Percentiles rank a stretch among this genome's conserved stretches.
phyloP scores from a whole-genome alignment of 2,329 filamentous ascomycete species.

The Fusarium continuum region DNA sequence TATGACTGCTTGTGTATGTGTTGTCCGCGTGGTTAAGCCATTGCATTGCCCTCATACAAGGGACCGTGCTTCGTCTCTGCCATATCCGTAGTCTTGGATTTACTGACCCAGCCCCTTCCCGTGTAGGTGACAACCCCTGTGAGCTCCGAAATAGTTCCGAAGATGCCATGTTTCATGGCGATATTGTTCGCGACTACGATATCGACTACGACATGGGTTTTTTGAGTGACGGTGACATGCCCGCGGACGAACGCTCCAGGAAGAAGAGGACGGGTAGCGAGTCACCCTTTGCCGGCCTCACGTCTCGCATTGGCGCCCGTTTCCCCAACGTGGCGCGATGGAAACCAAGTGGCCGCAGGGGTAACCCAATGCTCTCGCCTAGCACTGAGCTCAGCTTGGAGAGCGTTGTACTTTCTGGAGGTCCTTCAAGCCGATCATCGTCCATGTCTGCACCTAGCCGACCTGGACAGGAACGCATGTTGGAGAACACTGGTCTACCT shows the following conservation, averaged over 20 bases:
- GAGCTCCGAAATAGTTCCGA: constrained; percentile 61
- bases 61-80: constrained; percentile 8
- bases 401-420: constrained; percentile 71
- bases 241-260: constrained; percentile 54
- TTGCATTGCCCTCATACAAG: not conserved
- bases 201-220: constrained; percentile 74
- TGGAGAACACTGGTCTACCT: constrained; percentile 65
- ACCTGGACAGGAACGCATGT: constrained; percentile 53
- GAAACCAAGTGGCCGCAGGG: constrained; percentile 56
- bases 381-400: constrained; percentile 87
- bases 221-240: constrained; percentile 70
- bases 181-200: constrained; percentile 55
- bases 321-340: constrained; percentile 63
- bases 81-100: constrained; percentile 13
- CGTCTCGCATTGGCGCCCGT: constrained; percentile 71
- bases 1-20: constrained; percentile 80
- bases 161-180: constrained; percentile 47
- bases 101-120: constrained; percentile 24
- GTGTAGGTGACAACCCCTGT: constrained; percentile 69
- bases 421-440: constrained; percentile 79
- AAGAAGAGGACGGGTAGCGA: constrained; percentile 69
- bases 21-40: constrained; percentile 12
- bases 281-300: constrained; percentile 68
- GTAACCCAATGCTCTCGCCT: constrained; percentile 63
- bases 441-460: constrained; percentile 73